A percentile compares a stretch with the other conserved stretches of the same genome.
Evolutionary conservation across 352 stramenopile genomes (phyloP).

Genomic region (Pythium apleroticum): DNA sequence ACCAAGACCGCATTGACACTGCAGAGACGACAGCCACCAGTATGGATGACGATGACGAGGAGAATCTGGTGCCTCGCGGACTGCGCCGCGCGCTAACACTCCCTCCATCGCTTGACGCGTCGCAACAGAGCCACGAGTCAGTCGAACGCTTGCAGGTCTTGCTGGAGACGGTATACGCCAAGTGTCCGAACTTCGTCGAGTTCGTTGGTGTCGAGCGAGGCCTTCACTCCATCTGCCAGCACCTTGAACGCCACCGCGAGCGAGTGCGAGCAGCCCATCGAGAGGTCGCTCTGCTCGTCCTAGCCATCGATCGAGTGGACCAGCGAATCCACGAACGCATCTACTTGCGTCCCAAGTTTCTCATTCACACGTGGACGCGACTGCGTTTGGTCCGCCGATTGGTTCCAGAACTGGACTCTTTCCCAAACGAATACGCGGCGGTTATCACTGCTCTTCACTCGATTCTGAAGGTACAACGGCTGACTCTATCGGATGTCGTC

Average conservation of each 20-base stretch:
- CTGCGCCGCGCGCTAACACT: slow-evolving; percentile 18
- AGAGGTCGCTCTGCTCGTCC: slow-evolving; percentile 50
- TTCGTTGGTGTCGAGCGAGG: slow-evolving; percentile 12
- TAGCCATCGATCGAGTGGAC: slow-evolving; percentile 33
- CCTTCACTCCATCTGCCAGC: background rate
- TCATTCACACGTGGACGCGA: slow-evolving; percentile 18
- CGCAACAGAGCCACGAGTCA: slow-evolving; percentile 4
- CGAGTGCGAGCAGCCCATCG: slow-evolving; percentile 38
- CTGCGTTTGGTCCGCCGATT: slow-evolving; percentile 36
- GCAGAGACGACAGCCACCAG: background rate
- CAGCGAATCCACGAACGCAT: slow-evolving; percentile 23
- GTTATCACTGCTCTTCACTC: slow-evolving; percentile 27
- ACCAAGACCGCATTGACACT: background rate
- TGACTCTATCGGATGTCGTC: background rate
- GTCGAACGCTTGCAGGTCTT: slow-evolving; percentile 16
- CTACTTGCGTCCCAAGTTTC: slow-evolving; percentile 20
- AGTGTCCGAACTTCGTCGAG: background rate
- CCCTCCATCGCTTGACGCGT: slow-evolving; percentile 6
- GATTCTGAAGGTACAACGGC: slow-evolving; percentile 23
- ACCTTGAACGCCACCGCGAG: slow-evolving; percentile 29
- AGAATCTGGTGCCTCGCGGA: background rate
- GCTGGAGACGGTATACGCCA: slow-evolving; percentile 21
- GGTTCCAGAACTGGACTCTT: slow-evolving; percentile 53
- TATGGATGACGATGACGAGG: slow-evolving; percentile 16
- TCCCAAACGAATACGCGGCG: slow-evolving; percentile 27